Percentiles rank a stretch among this genome's conserved stretches.
Evolutionary conservation across 2,329 filamentous ascomycete species (phyloP).

Genomic region (Pseudocercospora fijiensis): DNA sequence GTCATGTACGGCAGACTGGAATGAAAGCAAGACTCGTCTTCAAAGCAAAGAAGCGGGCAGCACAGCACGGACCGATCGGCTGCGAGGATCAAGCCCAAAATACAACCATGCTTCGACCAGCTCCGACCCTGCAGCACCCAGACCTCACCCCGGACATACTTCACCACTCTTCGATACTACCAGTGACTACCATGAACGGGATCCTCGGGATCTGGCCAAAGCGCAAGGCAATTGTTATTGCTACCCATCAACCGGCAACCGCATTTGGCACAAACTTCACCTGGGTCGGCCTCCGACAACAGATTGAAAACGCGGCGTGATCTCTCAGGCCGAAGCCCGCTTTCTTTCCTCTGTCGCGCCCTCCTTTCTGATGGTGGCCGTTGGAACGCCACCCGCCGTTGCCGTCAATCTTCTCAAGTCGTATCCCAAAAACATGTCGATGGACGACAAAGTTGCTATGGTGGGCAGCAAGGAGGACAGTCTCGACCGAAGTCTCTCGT

Average conservation of each 20-base stretch:
- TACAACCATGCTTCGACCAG: not conserved
- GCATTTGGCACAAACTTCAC: not conserved
- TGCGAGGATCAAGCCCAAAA: not conserved
- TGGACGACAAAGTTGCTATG: constrained; percentile 12
- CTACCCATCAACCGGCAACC: not conserved
- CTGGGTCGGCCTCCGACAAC: not conserved
- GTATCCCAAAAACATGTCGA: not conserved
- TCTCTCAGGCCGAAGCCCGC: not conserved
- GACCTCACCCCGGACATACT: constrained; percentile 1
- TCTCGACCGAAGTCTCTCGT: constrained; percentile 2
- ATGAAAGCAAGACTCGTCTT: not conserved
- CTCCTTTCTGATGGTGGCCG: not conserved
- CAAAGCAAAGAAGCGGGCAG: not conserved
- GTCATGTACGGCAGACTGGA: not conserved
- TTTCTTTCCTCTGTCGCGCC: not conserved
- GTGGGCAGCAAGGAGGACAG: constrained; percentile 10
- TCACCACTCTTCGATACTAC: not conserved
- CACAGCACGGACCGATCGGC: not conserved
- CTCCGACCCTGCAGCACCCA: not conserved
- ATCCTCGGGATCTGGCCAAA: not conserved
- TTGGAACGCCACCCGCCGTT: not conserved
- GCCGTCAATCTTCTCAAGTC: not conserved
- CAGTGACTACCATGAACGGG: constrained; percentile 2
- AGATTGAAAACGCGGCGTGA: not conserved
- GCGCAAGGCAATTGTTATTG: not conserved